A percentile compares a stretch with the other conserved stretches of the same genome.
Conservation (phyloP, 805 yeast species). For the Vanderwaltozyma polyspora region DNA sequence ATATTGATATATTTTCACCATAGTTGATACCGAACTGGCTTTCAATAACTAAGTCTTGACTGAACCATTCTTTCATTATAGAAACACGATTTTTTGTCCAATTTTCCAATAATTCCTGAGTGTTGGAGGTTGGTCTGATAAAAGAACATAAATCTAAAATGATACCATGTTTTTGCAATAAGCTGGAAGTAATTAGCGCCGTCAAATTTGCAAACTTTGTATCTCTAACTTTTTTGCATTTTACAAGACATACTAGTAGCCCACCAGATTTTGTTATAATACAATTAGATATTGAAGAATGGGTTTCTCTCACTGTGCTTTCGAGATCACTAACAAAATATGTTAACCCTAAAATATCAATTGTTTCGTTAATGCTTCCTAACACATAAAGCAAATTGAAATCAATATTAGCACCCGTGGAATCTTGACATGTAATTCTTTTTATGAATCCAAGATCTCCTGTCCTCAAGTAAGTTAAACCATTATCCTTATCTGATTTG, state of each 20-base stretch:
- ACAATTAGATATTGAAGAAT: conserved; percentile 34
- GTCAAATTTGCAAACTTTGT: conserved; percentile 54
- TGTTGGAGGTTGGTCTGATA: conserved; percentile 32
- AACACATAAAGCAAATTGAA: conserved; percentile 75
- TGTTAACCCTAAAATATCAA: conserved; percentile 83
- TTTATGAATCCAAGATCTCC: conserved; percentile 93
- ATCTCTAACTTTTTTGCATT: conserved; percentile 38
- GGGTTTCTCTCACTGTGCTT: conserved; percentile 45
- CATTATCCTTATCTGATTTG: conserved; percentile 47
- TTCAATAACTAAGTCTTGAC: conserved; percentile 33
- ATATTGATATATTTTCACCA: conserved; percentile 56
- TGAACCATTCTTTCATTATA: conserved; percentile 47
- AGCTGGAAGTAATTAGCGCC: conserved; percentile 69
- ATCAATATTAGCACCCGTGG: conserved; percentile 29
- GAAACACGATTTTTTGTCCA: conserved; percentile 70
- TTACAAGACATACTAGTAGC: conserved; percentile 64
- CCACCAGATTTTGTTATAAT: conserved; percentile 78
- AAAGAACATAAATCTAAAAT: conserved; percentile 78
- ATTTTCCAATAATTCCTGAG: conserved; percentile 35
- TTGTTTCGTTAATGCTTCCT: conserved; percentile 76
- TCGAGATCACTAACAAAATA: conserved; percentile 86
- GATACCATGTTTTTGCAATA: conserved; percentile 71
- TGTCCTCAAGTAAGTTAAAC: conserved; percentile 63
- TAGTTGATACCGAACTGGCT: conserved; percentile 46
- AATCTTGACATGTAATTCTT: conserved; percentile 41